A percentile compares a stretch with the other conserved stretches of the same genome.
Conservation (phyloP, 805 yeast species). For the Kregervanrija pseudodelftensis region DNA sequence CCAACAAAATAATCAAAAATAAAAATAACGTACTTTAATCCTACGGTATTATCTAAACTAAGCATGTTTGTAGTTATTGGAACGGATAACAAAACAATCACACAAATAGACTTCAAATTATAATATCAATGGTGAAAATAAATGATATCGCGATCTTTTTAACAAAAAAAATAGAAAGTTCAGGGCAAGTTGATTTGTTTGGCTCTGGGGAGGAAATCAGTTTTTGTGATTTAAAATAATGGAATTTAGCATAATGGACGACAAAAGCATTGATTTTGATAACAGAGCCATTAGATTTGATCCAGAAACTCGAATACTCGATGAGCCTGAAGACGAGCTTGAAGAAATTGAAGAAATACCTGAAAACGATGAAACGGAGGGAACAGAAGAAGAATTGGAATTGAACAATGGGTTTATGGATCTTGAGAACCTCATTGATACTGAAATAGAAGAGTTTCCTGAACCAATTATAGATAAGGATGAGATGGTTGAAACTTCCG, state of each 20-base stretch:
- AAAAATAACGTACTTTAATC: conserved; percentile 25
- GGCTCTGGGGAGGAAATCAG: no score
- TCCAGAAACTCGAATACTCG: not conserved
- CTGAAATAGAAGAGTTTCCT: conserved; percentile 17
- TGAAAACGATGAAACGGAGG: not conserved
- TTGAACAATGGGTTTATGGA: conserved; percentile 3
- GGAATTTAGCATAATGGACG: not conserved
- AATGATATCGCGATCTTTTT: no score
- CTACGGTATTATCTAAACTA: conserved; percentile 27
- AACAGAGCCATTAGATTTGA: not conserved
- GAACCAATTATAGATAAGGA: conserved; percentile 25
- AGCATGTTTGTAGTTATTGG: conserved; percentile 14
- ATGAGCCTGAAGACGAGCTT: not conserved
- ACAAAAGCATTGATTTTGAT: not conserved
- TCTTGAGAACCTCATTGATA: conserved; percentile 2
- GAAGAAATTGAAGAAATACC: not conserved
- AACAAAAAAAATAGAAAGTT: no score
- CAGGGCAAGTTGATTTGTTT: no score
- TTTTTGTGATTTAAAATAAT: not conserved
- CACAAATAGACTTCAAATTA: no score
- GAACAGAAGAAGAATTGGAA: no score
- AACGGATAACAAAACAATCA: no score
- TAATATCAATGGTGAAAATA: no score
- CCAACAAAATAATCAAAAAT: not conserved
- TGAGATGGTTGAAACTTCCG: conserved; percentile 25